Evolutionary conservation across 1,139 yeast species (phyloP).

Genomic region (Lipomyces yarrowii): DNA sequence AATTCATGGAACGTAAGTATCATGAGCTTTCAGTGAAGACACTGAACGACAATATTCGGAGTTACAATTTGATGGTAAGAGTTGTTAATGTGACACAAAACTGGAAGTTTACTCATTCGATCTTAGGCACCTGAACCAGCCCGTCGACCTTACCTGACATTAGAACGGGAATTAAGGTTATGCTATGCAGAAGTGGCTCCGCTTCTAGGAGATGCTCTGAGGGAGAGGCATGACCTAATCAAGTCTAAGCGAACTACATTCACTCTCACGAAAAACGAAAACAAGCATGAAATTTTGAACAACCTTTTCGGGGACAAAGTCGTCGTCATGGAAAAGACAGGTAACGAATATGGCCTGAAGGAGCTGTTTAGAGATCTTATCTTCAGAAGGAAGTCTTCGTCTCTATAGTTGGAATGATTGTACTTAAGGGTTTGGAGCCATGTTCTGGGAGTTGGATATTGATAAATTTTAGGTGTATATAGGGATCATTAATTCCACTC

Average conservation of each 20-base stretch:
- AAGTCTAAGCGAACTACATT: slow-evolving; percentile 15
- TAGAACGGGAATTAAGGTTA: slow-evolving; percentile 54
- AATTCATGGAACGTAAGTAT: slow-evolving; percentile 44
- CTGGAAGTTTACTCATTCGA: background rate
- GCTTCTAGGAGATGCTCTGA: slow-evolving; percentile 35
- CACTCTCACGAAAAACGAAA: background rate
- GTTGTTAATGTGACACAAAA: too few relatives aligned
- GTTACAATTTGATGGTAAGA: slow-evolving; percentile 57
- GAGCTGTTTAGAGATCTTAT: slow-evolving; percentile 25
- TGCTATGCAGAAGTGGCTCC: slow-evolving; percentile 44
- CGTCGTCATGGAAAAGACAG: slow-evolving; percentile 27
- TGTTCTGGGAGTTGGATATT: background rate
- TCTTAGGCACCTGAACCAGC: slow-evolving; percentile 73
- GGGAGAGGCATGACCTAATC: slow-evolving; percentile 18
- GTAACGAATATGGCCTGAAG: slow-evolving; percentile 29
- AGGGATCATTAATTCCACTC: background rate
- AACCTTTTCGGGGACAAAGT: slow-evolving; percentile 24
- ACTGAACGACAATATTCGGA: slow-evolving; percentile 63
- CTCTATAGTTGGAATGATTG: background rate
- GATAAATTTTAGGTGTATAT: background rate
- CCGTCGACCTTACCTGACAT: slow-evolving; percentile 63
- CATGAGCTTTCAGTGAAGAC: slow-evolving; percentile 50
- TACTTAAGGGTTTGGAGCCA: background rate
- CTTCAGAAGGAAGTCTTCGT: slow-evolving; percentile 8
- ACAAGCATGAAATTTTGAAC: slow-evolving; percentile 8